Percentiles rank a stretch among this genome's conserved stretches.
These are phyloP conservation scores for Botrytis medusae DNA, from an alignment of 2,329 filamentous ascomycete genomes.

Conservation along the genomic window DNA sequence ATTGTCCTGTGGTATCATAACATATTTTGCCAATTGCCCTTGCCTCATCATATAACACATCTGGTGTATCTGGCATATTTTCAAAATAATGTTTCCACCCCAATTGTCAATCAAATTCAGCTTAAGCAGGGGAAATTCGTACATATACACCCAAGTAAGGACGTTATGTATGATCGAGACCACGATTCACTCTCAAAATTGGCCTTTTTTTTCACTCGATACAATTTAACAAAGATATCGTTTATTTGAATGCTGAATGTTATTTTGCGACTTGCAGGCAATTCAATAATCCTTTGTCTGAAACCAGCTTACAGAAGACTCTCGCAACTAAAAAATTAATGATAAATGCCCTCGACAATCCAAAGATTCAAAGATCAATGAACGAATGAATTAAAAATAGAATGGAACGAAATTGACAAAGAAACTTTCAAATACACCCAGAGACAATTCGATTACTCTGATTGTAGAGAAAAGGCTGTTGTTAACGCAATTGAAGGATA, in stretches of 20 bases:
- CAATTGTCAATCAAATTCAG: neutral
- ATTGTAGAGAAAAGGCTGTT: too few species aligned
- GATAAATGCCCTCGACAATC: neutral
- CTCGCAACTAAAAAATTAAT: too few species aligned
- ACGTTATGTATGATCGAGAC: neutral
- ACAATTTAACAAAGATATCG: neutral
- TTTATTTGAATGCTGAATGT: neutral
- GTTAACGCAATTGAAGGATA: too few species aligned
- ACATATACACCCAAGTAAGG: neutral
- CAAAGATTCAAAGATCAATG: neutral
- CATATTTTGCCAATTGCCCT: neutral
- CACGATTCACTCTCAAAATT: neutral
- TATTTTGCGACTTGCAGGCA: neutral
- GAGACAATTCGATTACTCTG: neutral
- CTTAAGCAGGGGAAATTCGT: neutral
- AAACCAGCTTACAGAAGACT: neutral
- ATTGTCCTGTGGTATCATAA: slow-evolving; percentile 18
- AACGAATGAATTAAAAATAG: neutral
- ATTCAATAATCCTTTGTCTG: neutral
- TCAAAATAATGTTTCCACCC: neutral
- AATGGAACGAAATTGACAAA: neutral
- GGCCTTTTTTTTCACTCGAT: rapidly evolving
- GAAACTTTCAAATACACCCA: neutral
- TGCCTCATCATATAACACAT: neutral
- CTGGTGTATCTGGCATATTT: neutral